Percentiles rank a stretch among this genome's conserved stretches.
Conservation (phyloP, 2,329 filamentous ascomycete species). For the Cladosporium sp. region DNA sequence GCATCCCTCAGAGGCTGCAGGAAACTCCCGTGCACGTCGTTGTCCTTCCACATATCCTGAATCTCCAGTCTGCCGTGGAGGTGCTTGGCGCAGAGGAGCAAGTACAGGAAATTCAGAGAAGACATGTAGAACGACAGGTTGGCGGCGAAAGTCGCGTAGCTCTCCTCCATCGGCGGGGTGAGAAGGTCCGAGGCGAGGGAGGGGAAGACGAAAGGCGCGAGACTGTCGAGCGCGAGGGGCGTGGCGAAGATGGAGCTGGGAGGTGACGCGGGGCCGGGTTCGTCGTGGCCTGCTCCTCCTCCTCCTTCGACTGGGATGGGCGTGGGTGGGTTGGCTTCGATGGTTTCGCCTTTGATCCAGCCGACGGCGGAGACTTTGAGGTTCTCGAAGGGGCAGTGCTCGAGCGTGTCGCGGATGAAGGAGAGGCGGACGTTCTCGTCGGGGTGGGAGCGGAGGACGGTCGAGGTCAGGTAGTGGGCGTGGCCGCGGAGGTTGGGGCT, state of each 20-base stretch:
- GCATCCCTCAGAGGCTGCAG: slow-evolving; percentile 40
- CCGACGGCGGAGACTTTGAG: slow-evolving; percentile 55
- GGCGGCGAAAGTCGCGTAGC: slow-evolving; percentile 45
- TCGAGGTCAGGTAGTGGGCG: slow-evolving; percentile 47
- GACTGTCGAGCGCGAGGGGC: slow-evolving; percentile 42
- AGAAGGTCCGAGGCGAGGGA: slow-evolving; percentile 41
- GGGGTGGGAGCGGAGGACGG: slow-evolving; percentile 50
- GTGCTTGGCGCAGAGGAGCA: slow-evolving; percentile 48
- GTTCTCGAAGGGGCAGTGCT: slow-evolving; percentile 51
- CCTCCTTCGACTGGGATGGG: too few species aligned
- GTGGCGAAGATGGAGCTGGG: slow-evolving; percentile 42
- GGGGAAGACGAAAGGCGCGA: slow-evolving; percentile 52
- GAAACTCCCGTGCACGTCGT: slow-evolving; percentile 40
- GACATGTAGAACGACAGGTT: slow-evolving; percentile 53
- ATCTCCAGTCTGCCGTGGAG: slow-evolving; percentile 47
- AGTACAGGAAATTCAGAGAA: slow-evolving; percentile 55
- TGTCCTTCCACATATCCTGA: slow-evolving; percentile 36
- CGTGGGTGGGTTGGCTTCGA: slow-evolving; percentile 42
- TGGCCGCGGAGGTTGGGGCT: slow-evolving; percentile 45
- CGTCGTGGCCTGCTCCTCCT: slow-evolving; percentile 13
- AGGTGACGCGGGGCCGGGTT: not conserved
- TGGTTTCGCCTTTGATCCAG: slow-evolving; percentile 58
- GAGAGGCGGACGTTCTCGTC: slow-evolving; percentile 49
- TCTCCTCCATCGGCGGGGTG: slow-evolving; percentile 33
- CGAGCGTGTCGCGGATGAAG: slow-evolving; percentile 52